Evolutionary conservation across 2,329 filamentous ascomycete genomes (phyloP), one percentile per base, ranked within the genome.

Genomic region (Cladobotryum mycophilum): DNA sequence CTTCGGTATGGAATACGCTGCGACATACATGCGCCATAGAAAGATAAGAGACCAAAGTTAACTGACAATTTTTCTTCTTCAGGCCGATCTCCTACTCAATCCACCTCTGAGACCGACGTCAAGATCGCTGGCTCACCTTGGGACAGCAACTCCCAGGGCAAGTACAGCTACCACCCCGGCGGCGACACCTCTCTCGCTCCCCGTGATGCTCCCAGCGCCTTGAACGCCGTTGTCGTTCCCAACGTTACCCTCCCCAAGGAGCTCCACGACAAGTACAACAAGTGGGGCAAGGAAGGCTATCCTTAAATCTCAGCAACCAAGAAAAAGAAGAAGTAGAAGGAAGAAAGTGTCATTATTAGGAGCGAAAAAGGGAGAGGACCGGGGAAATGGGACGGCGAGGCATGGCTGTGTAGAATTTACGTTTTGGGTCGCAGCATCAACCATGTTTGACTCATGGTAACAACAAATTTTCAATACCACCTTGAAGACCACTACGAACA

Each of bases 221-320:
- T 99, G 73, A 96, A 99, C 80, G 88, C 87, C 58, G 91, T 96
- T 62, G 85, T 99, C 67, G 79, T 99, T 49, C 93, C 93, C 64
- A 86, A 95, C 67, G 91, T 99, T 67, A 93, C 86, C 66, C 78
- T 97, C 61, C 91, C 93, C 67, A 90, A 86, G 89, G 80, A 86
- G 64, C 82, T 96, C 58, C 93, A 99, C 76, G 93, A 99, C 63
- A 87, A 86, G 76, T 97, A 86, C 84, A 99, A 99, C 88, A 99
- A 99, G 81, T 97, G 89, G 84, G 93, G 93, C 72, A 97, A 97
- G 84, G 93, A 97, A 61, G 91, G 89, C 61, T 97, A 87, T 75
- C 70, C 70, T 60, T 88, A 76, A 67, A 53, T 30, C 25, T 44
- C 5, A n/a, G 17, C 9, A n/a, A 42, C 15, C n/a, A 30, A 12